phyloP scores from a whole-genome alignment of 345 rosid genomes.

The Salix exigua region DNA sequence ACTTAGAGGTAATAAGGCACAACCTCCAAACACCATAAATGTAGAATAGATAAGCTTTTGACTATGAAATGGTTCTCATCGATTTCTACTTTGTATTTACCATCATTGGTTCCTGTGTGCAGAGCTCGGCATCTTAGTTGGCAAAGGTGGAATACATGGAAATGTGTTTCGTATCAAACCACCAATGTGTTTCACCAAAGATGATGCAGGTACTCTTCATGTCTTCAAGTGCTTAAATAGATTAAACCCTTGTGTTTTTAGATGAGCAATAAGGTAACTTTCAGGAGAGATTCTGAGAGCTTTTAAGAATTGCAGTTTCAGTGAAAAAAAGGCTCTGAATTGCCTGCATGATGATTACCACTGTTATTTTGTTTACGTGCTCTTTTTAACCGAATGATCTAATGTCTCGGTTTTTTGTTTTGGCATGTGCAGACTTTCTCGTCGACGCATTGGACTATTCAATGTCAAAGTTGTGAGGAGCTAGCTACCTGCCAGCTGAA shows the following conservation, averaged over 20 bases:
- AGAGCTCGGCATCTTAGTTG: slow-evolving; percentile 77
- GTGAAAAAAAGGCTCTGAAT: neutral
- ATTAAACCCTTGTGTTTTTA: neutral
- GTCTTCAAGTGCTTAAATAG: neutral
- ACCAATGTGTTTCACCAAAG: slow-evolving; percentile 90
- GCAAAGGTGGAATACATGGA: slow-evolving; percentile 92
- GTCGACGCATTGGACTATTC: slow-evolving; percentile 78
- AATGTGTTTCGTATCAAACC: slow-evolving; percentile 89
- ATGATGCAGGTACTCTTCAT: slow-evolving; percentile 70
- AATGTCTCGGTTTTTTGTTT: neutral
- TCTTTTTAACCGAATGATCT: neutral
- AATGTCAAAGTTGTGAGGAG: slow-evolving; percentile 54
- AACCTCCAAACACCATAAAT: slow-evolving; percentile 1
- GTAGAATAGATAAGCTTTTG: neutral
- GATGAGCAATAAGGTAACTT: neutral
- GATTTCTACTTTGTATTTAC: neutral
- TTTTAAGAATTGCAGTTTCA: neutral
- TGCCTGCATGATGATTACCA: neutral
- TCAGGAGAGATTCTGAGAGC: neutral
- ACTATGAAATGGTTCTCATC: neutral
- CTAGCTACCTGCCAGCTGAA: neutral
- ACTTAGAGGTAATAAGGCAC: slow-evolving; percentile 53
- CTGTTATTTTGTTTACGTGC: neutral
- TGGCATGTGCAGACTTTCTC: slow-evolving; percentile 35
- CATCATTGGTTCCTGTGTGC: slow-evolving; percentile 14